A percentile compares a stretch with the other conserved stretches of the same genome.
Conservation (phyloP, 345 rosid species). For the Melaleuca quinquenervia region DNA sequence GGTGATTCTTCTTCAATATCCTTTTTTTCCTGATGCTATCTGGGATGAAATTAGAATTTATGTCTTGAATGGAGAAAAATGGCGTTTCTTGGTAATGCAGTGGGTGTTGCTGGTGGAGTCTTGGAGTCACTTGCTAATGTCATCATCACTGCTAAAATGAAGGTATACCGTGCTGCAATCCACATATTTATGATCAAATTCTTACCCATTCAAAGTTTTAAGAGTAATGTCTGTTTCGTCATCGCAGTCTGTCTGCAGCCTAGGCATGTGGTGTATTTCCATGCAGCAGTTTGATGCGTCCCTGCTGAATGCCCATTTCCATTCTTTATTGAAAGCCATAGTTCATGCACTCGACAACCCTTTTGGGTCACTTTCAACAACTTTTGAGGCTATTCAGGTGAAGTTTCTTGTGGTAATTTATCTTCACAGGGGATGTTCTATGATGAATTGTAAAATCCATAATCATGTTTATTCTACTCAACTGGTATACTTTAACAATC, state of each 20-base stretch:
- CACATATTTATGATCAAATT: neutral
- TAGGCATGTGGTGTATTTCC: slow-evolving; percentile 50
- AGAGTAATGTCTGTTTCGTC: neutral
- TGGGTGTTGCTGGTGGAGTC: slow-evolving; percentile 14
- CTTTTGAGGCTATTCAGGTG: slow-evolving; percentile 56
- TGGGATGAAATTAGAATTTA: neutral
- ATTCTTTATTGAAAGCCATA: slow-evolving; percentile 22
- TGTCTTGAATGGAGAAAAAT: neutral
- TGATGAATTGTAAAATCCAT: neutral
- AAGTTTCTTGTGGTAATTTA: neutral
- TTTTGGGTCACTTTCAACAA: slow-evolving; percentile 42
- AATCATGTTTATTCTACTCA: neutral
- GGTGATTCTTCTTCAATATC: slow-evolving; percentile 7
- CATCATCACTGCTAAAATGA: slow-evolving; percentile 24
- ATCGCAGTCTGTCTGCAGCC: slow-evolving; percentile 37
- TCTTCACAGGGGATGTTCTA: neutral
- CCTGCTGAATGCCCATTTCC: slow-evolving; percentile 17
- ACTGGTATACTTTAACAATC: neutral
- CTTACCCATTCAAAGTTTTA: neutral
- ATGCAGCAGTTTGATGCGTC: slow-evolving; percentile 36
- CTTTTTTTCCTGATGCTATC: neutral
- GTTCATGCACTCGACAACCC: slow-evolving; percentile 54
- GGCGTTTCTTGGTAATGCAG: slow-evolving; percentile 9
- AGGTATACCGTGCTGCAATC: slow-evolving; percentile 7
- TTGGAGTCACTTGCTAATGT: slow-evolving; percentile 28